These are phyloP conservation scores for Chrysoporthe cubensis DNA, from an alignment of 2,329 filamentous ascomycete genomes.

Conservation along the genomic window DNA sequence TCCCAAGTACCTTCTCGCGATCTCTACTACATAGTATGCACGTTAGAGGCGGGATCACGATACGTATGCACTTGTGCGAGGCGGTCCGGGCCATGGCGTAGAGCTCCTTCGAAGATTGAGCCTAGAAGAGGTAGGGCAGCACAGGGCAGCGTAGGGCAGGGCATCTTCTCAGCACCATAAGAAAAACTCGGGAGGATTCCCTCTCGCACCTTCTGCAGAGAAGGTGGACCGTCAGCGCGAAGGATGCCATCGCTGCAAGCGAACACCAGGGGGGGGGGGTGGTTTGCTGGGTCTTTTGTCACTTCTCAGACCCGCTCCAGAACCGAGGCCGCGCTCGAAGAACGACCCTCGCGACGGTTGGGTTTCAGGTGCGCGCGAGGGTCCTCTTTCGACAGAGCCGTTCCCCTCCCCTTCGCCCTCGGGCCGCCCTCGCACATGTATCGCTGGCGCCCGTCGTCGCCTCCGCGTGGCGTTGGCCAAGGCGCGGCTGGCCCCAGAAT, in stretches of 20 bases:
- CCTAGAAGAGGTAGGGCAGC: background rate
- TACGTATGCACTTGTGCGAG: background rate
- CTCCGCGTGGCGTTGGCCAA: background rate
- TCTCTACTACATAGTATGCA: background rate
- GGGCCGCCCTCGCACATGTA: no score
- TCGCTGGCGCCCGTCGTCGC: background rate
- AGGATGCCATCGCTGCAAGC: background rate
- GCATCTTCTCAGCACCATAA: no score
- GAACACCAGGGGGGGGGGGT: background rate
- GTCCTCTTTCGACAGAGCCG: no score
- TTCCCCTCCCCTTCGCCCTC: no score
- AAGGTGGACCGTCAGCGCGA: background rate
- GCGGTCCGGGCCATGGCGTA: slow-evolving; percentile 8
- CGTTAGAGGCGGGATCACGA: background rate
- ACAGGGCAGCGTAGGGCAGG: background rate
- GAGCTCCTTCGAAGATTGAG: background rate
- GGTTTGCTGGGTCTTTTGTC: background rate
- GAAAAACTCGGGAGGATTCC: background rate
- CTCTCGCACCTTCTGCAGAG: background rate
- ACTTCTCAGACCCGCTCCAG: no score
- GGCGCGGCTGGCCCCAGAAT: background rate
- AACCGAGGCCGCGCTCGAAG: background rate
- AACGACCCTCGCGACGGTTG: background rate
- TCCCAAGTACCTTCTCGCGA: no score
- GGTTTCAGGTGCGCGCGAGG: no score